These are phyloP conservation scores for Alternaria sp. DNA, from an alignment of 2,329 filamentous ascomycete species.

Conservation along the genomic window DNA sequence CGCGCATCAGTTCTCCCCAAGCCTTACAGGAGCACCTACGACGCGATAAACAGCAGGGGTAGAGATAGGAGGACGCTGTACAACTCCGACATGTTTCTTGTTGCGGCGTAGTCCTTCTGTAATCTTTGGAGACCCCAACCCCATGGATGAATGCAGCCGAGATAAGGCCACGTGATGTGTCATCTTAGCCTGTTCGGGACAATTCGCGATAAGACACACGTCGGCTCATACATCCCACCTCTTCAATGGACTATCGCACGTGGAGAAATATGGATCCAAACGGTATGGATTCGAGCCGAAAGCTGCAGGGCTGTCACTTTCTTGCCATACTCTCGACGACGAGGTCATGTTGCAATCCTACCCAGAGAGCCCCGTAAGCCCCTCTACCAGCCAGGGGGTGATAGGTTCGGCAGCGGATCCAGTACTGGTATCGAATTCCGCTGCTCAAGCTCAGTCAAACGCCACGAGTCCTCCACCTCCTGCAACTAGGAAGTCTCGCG, in stretches of 20 bases:
- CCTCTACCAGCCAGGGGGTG: constrained; percentile 1
- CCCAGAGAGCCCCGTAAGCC: constrained; percentile 5
- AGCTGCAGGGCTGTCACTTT: constrained; percentile 2
- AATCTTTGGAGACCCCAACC: background rate
- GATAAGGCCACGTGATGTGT: constrained; percentile 13
- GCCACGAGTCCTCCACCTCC: constrained; percentile 4
- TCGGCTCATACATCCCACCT: constrained; percentile 10
- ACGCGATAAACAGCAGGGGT: constrained; percentile 10
- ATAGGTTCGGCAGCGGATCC: background rate
- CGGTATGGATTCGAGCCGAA: background rate
- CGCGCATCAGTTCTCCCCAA: background rate
- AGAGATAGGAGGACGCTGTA: constrained; percentile 3
- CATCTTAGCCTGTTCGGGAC: background rate
- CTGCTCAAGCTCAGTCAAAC: constrained; percentile 14
- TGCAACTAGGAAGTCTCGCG: constrained; percentile 27
- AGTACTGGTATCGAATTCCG: constrained; percentile 9
- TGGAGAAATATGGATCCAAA: constrained; percentile 5
- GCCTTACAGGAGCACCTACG: background rate
- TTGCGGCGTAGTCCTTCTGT: background rate
- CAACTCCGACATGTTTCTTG: constrained; percentile 5
- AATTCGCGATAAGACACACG: constrained; percentile 8
- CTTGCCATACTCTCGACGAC: constrained; percentile 6
- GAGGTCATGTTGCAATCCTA: constrained; percentile 14
- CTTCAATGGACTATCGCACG: background rate
- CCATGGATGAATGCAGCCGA: constrained; percentile 5